Evolutionary conservation across 1,139 yeast genomes (phyloP).

Genomic region (Yamadazyma conglobata): DNA sequence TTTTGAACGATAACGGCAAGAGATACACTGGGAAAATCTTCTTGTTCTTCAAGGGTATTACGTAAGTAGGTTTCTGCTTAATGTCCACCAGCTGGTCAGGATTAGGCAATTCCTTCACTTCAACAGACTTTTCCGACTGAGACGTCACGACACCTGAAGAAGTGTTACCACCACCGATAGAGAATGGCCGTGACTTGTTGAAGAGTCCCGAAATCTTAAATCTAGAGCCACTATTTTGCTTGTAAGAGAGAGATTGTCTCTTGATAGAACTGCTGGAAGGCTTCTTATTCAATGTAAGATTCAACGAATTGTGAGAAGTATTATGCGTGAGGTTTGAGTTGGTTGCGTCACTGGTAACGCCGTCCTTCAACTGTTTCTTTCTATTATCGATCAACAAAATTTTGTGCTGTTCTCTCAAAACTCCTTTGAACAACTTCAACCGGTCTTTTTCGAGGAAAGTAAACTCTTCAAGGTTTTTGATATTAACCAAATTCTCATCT

Average conservation of each 20-base stretch:
- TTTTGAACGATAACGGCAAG: constrained; percentile 56
- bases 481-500: constrained; percentile 34
- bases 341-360: constrained; percentile 1
- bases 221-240: constrained; percentile 34
- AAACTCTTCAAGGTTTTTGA: constrained; percentile 26
- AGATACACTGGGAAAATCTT: constrained; percentile 55
- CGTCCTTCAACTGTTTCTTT: constrained; percentile 28
- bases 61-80: constrained; percentile 54
- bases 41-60: constrained; percentile 51
- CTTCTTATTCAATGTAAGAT: constrained; percentile 25
- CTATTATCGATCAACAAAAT: constrained; percentile 33
- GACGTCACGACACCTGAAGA: constrained; percentile 7
- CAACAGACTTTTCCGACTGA: constrained; percentile 48
- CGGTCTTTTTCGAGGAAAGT: constrained; percentile 27
- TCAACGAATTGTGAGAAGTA: constrained; percentile 6
- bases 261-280: constrained; percentile 31
- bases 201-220: constrained; percentile 45
- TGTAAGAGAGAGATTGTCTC: constrained; percentile 43
- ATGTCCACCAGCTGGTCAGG: constrained; percentile 38
- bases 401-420: constrained; percentile 34
- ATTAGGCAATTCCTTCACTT: constrained; percentile 59
- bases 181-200: constrained; percentile 37
- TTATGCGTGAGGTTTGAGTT: constrained; percentile 2
- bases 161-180: constrained; percentile 9
- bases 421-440: constrained; percentile 27